Percentiles rank a stretch among this genome's conserved stretches.
Conservation (phyloP, 2,329 filamentous ascomycete genomes). For the Neoscytalidium dimidiatum region DNA sequence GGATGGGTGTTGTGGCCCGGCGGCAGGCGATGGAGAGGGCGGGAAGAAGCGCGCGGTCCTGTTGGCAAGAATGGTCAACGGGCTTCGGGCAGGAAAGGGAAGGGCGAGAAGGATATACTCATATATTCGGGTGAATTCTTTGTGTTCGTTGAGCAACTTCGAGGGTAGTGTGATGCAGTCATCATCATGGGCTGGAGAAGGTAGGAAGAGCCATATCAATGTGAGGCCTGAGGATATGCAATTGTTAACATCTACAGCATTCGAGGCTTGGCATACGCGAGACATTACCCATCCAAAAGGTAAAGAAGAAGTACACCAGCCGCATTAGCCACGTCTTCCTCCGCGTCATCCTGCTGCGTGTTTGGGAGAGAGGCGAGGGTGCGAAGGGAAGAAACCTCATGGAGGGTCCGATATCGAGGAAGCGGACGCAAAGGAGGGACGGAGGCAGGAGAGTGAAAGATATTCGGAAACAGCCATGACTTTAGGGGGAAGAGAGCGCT, state of each 20-base stretch:
- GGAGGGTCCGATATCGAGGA: not conserved
- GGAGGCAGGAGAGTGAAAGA: not conserved
- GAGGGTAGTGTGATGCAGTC: constrained; percentile 11
- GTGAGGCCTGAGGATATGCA: not conserved
- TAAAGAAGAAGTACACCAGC: not conserved
- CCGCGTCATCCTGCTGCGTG: not conserved
- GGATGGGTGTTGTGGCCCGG: not conserved
- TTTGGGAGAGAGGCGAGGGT: not conserved
- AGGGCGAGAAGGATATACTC: not conserved
- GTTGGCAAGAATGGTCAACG: not conserved
- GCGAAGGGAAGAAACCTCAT: not conserved
- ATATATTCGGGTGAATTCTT: constrained; percentile 3
- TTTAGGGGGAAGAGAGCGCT: not conserved
- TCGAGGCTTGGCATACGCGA: not conserved
- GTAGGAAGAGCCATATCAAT: constrained; percentile 3
- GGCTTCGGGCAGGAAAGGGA: not conserved
- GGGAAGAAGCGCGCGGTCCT: constrained; percentile 12
- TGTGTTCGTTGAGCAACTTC: not conserved
- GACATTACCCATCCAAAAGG: not conserved
- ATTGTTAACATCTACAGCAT: not conserved
- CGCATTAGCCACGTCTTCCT: not conserved
- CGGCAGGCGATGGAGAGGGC: not conserved
- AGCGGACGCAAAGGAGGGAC: not conserved
- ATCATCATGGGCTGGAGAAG: not conserved
- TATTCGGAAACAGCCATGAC: not conserved